Evolutionary conservation across 352 stramenopile genomes (phyloP), one percentile per base, ranked within the genome.

Genomic region (Phytophthora lateralis): DNA sequence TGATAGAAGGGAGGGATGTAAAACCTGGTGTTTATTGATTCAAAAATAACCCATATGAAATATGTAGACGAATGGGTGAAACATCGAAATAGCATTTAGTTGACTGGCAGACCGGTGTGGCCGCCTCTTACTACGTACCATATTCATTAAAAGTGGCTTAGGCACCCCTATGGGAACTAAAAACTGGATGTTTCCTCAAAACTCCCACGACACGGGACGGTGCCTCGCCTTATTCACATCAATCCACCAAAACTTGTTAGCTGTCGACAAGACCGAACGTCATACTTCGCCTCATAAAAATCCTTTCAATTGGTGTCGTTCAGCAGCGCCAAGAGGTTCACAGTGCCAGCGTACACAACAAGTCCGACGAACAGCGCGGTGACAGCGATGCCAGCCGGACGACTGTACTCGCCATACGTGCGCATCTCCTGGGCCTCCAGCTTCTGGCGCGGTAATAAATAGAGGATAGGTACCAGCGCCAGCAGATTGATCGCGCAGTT

Each of bases 361-460:
- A 88, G 75, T 5, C 54, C 73, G 34, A 80, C 52, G 54, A 88
- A 84, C 15, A 88, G 35, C 35, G 61, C 24, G 6, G 54, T 45
- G 30, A 89, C 68, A 18, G 60, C 60, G 9, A 88, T 54, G 11
- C 75, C 76, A 27, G 73, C 78, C 0, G 55, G 38, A 34, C 71
- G 76, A 57, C 60, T 85, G 59, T 68, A 78, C 10, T 73, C 63
- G 18, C 79, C 76, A 48, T 86, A 85, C 18, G 75, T 78, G 37
- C 75, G 79, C 72, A 86, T 83, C 55, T 87, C 73, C 55, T 87
- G 79, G 1, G 77, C 76, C 18, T 89, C 77, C 8, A 86, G 67
- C 70, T 86, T 88, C 66, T 89, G 76, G 15, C 69, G 63, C 34
- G 79, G 79, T 49, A 85, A 82, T 79, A 89, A 82, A 82, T 84